Base-by-base conservation (phyloP, 2,329 filamentous ascomycete genomes). In the Aspergillus amoenus region DNA sequence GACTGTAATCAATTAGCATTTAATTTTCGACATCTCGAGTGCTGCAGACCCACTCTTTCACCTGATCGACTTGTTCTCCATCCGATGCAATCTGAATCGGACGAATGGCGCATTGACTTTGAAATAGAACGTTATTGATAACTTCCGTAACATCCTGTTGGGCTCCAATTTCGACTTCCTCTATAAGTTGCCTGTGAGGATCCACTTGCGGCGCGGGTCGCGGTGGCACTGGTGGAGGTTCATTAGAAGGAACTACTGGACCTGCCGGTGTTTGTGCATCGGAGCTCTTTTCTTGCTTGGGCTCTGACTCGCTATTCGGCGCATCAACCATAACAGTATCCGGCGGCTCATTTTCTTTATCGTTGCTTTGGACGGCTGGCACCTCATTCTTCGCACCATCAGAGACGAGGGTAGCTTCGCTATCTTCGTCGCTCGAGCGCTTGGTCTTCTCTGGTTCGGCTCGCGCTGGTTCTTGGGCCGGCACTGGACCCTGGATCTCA, bases 141-240 rank as follows among this genome's bases (percentile, higher is more conserved):
- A 97, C 93, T 74, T 99, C 94, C 12, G 92, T 92, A 4, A 97
- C 93, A 74, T 99, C 94, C 75, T 99, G 93, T 69, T 99, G 94
- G 34, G 91, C 83, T 17, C 82, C 83, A 42, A 83, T 78, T 64
- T 86, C 80, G 5, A 85, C 79, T 54, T 82, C 78, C 37, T 81
- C 78, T 21, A 81, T 69, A 52, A 71, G 66, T 51, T 72, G 70
- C 54, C 72, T 72, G 57, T 73, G 64, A 5, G 63, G 64, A 39
- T 76, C 70, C 13, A 64, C 42, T 53, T 73, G 66, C 4, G 71
- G 58, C 42, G 72, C 66, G 59, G 81, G 76, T 47, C 84, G 76
- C 41, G 84, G 84, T 32, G 84, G 85, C 8, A 88, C 75, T 49
- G 85, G 84, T 41, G 86, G 85, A 27, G 83, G 82, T 37, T 79